Conservation (phyloP, 2,329 filamentous ascomycete genomes). For the Teratosphaeria pseudoeucalypti region DNA sequence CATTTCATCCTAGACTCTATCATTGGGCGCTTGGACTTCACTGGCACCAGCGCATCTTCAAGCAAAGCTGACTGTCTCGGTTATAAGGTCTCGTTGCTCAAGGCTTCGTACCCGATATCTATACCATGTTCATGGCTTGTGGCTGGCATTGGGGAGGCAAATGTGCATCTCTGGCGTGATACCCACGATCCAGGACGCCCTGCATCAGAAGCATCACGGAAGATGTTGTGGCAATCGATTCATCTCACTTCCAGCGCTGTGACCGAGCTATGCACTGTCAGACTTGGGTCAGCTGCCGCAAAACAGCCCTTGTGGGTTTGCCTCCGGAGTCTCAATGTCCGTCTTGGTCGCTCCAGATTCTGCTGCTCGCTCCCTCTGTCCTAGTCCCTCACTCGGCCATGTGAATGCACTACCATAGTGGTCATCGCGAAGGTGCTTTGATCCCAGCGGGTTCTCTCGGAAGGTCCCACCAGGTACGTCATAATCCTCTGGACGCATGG, state of each 20-base stretch:
- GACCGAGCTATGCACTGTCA: not conserved
- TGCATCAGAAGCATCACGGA: not conserved
- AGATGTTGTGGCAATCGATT: not conserved
- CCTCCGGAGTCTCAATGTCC: not conserved
- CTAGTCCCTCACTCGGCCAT: not conserved
- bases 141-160: constrained; percentile 20
- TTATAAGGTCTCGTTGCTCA: constrained; percentile 17
- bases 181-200: not conserved
- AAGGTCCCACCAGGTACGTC: constrained; percentile 49
- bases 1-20: constrained; percentile 37
- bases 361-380: not conserved
- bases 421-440: not conserved
- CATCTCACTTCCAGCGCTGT: not conserved
- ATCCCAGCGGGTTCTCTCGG: constrained; percentile 44
- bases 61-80: constrained; percentile 17
- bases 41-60: constrained; percentile 25
- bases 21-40: constrained; percentile 51
- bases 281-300: not conserved
- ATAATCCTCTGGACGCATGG: constrained; percentile 45
- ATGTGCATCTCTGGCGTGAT: not conserved
- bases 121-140: constrained; percentile 23
- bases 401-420: not conserved
- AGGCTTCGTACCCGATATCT: constrained; percentile 22
- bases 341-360: not conserved
- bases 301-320: not conserved